Evolutionary conservation across 75 land plant genomes (phyloP).

Genomic region (Pinus tabuliformis): DNA sequence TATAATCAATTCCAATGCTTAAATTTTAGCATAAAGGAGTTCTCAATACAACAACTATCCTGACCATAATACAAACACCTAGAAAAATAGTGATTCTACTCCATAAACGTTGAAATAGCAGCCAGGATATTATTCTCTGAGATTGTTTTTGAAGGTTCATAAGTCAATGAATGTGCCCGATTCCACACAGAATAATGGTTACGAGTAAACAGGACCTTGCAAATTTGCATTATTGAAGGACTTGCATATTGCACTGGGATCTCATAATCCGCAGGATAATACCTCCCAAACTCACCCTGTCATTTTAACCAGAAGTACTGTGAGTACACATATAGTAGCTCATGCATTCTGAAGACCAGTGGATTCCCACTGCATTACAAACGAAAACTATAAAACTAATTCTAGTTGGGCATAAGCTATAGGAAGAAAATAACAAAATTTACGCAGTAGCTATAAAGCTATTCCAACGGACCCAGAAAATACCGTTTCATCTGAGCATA

Average conservation of each 20-base stretch:
- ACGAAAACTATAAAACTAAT: too few species aligned
- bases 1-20: background rate
- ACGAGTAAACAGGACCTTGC: constrained; percentile 2
- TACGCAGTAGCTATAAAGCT: background rate
- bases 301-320: background rate
- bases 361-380: too few species aligned
- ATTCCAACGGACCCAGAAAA: background rate
- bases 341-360: too few species aligned
- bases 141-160: constrained; percentile 3
- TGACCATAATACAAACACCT: background rate
- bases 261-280: constrained; percentile 11
- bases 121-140: constrained; percentile 10
- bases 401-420: background rate
- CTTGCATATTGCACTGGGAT: constrained; percentile 7
- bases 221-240: constrained; percentile 4
- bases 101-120: constrained; percentile 7
- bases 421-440: background rate
- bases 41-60: background rate
- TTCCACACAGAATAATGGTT: background rate
- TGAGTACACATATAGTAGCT: too few species aligned
- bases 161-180: constrained; percentile 5
- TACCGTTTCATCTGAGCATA: background rate
- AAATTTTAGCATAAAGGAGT: background rate
- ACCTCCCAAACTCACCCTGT: constrained; percentile 7
- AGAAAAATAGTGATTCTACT: background rate